Percentiles rank a stretch among this genome's conserved stretches.
Evolutionary conservation across 2,329 filamentous ascomycete genomes (phyloP).

Genomic region (Botrytis fragariae): DNA sequence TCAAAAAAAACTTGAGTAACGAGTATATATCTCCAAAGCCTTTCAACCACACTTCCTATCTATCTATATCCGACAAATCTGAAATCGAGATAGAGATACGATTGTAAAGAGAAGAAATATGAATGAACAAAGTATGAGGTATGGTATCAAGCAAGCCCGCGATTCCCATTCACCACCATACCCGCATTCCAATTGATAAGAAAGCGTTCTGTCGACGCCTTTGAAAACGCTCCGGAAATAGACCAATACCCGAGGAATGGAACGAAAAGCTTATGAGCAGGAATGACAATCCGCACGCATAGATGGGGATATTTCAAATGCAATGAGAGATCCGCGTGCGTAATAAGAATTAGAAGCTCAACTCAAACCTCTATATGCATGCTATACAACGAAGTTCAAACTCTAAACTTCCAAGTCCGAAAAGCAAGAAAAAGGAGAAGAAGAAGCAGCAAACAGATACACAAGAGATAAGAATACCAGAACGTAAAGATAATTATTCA

Average conservation of each 20-base stretch:
- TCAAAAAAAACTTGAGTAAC: neutral
- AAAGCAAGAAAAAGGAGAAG: neutral
- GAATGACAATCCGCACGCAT: neutral
- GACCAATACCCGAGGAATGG: neutral
- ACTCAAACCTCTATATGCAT: neutral
- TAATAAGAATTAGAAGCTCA: neutral
- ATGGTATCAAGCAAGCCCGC: neutral
- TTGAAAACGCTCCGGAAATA: neutral
- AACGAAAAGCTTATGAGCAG: neutral
- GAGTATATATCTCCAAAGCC: neutral
- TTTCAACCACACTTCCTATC: neutral
- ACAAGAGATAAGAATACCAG: neutral
- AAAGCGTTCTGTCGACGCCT: neutral
- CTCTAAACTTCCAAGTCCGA: neutral
- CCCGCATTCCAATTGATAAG: neutral
- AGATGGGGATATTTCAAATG: neutral
- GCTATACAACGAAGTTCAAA: neutral
- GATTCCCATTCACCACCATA: neutral
- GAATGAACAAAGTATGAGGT: neutral
- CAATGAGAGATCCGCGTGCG: neutral
- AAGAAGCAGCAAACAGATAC: neutral
- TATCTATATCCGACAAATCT: neutral
- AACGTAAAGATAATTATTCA: too few species aligned
- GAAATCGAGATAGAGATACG: neutral
- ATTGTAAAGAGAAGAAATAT: neutral